Conservation (phyloP, 495 filamentous ascomycete species). For the Penicillium coprophilum region DNA sequence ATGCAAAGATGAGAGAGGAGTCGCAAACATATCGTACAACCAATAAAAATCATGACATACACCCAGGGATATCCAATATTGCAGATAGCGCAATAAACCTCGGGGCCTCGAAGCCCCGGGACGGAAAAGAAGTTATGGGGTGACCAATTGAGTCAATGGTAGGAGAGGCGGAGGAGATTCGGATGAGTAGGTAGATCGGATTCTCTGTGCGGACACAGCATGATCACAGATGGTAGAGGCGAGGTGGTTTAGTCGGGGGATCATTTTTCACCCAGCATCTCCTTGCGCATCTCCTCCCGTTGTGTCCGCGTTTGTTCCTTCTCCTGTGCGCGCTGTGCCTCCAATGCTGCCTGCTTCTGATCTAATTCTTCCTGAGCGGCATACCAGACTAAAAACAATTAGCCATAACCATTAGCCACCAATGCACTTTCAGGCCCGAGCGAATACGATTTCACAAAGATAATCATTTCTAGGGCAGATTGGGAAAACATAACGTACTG, state of each 20-base stretch:
- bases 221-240: neutral
- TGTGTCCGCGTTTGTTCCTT: slow-evolving; percentile 53
- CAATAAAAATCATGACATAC: slow-evolving; percentile 18
- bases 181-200: neutral
- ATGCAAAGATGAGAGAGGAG: slow-evolving; percentile 1
- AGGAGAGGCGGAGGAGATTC: neutral
- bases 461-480: neutral
- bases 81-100: neutral
- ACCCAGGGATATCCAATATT: neutral
- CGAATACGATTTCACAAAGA: neutral
- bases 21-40: slow-evolving; percentile 27
- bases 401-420: slow-evolving; percentile 9
- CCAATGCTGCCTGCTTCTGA: slow-evolving; percentile 34
- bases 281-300: slow-evolving; percentile 57
- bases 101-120: neutral
- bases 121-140: neutral
- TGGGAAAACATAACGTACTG: slow-evolving; percentile 47
- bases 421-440: neutral
- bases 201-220: neutral
- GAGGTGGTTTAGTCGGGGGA: neutral
- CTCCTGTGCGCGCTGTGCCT: slow-evolving; percentile 52
- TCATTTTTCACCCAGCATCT: slow-evolving; percentile 44
- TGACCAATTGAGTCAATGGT: neutral
- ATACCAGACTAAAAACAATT: slow-evolving; percentile 63
- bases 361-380: slow-evolving; percentile 67